phyloP scores from a whole-genome alignment of 2,329 filamentous ascomycete species.

The Cryphonectria naterciae region DNA sequence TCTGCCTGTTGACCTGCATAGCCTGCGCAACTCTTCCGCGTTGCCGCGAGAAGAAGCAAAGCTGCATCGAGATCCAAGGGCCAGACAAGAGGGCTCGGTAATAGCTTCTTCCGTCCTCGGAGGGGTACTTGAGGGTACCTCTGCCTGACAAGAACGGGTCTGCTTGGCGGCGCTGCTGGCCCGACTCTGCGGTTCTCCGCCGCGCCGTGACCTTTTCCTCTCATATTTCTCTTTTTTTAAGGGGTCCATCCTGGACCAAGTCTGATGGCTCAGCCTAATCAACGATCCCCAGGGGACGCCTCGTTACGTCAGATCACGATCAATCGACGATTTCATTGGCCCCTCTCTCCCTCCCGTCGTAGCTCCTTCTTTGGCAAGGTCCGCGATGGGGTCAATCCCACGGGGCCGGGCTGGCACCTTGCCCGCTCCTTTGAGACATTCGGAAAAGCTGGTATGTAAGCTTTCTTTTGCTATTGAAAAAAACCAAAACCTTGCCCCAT shows the following conservation, averaged over 20 bases:
- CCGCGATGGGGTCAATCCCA: neutral
- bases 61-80: constrained; percentile 25
- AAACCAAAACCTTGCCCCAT: neutral
- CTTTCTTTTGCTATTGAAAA: neutral
- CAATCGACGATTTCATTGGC: constrained; percentile 26
- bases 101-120: neutral
- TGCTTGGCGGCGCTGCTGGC: neutral
- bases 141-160: neutral
- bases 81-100: constrained; percentile 4
- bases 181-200: constrained; percentile 12
- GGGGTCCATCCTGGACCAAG: constrained; percentile 11
- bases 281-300: constrained; percentile 22
- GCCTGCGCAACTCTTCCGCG: neutral
- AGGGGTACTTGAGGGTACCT: constrained; percentile 19
- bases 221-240: neutral
- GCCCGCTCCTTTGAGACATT: neutral
- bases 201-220: constrained; percentile 4
- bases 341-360: neutral
- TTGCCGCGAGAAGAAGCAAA: neutral
- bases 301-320: constrained; percentile 12
- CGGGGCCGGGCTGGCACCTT: neutral
- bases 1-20: neutral
- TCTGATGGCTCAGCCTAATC: constrained; percentile 24
- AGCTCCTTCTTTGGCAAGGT: neutral
- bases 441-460: neutral